phyloP scores from a whole-genome alignment of 2,329 filamentous ascomycete genomes.

The Fonsecaea nubica region DNA sequence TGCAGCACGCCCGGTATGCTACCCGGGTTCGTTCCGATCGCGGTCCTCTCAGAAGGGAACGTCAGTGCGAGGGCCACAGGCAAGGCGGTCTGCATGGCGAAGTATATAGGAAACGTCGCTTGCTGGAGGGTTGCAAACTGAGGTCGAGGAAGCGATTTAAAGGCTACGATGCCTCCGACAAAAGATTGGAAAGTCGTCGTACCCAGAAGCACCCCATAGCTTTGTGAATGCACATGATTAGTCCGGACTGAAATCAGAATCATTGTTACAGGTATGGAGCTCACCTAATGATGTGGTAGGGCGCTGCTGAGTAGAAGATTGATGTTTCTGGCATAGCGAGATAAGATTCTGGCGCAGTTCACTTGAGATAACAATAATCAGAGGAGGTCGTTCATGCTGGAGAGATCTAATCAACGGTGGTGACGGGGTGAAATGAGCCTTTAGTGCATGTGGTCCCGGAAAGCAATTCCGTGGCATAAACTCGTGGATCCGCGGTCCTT shows the following conservation, averaged over 20 bases:
- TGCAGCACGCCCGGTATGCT: conserved; percentile 65
- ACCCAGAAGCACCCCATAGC: conserved; percentile 87
- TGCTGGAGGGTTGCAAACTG: conserved; percentile 83
- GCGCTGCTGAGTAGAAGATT: conserved; percentile 67
- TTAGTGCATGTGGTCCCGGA: background rate
- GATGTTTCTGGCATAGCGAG: conserved; percentile 50
- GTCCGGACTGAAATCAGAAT: background rate
- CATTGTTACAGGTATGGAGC: conserved; percentile 31
- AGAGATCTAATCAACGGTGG: background rate
- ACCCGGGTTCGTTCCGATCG: conserved; percentile 46
- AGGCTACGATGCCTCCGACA: conserved; percentile 74
- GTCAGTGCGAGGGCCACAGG: conserved; percentile 78
- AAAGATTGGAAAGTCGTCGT: conserved; percentile 82
- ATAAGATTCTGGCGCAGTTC: background rate
- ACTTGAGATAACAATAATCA: background rate
- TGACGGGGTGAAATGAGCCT: no score
- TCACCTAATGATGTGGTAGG: conserved; percentile 79
- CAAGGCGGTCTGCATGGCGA: conserved; percentile 77
- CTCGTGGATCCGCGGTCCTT: no score
- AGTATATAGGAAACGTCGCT: conserved; percentile 86
- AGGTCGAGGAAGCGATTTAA: conserved; percentile 75
- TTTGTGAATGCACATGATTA: conserved; percentile 46
- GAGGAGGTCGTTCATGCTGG: background rate
- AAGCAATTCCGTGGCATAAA: background rate
- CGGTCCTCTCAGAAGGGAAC: conserved; percentile 68